Base-by-base conservation (phyloP, 2,329 filamentous ascomycete genomes). In the Chlorencoelia australis region DNA sequence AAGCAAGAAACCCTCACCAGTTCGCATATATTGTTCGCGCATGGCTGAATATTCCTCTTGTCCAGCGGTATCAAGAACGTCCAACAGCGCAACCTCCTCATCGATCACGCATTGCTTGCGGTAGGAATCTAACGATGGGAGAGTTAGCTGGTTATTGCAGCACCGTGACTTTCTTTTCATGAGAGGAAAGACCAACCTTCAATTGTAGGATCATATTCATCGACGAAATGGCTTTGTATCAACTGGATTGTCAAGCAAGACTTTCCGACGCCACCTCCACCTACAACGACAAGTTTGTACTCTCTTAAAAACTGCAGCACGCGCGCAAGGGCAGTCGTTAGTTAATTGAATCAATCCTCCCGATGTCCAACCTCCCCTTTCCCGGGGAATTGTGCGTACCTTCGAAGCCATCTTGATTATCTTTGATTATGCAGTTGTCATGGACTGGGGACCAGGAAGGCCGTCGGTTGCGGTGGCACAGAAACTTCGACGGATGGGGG, bases 1-100 rank as follows among this genome's bases (percentile, higher is more conserved):
- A 35, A 98, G 79, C 57, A 98, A 68, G 66, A 98, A 98, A 36
- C 91, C 91, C 66, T 98, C 91, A 59, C 91, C 91, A 16, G 89
- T 96, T 56, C 91, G 81, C 89, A 98, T 98, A 73, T 96, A 98
- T 67, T 96, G 91, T 69, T 98, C 91, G 59, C 91, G 76, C 91
- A 98, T 96, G 36, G 91, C 91, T 39, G 88, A 94, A 70, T 96
- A 98, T 68, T 98, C 91, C 66, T 98, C 91, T 64, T 98, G 91
- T 42, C 91, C 91, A 45, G 91, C 91, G 37, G 91, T 98, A 64
- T 98, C 91, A 60, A 96, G 80, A 46, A 98, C 91, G 63, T 98
- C 91, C 63, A 98, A 82, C 43, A 98, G 75, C 34, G 91, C 91
- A 50, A 95, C 87, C 66, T 98, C 91, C 54, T 96, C 91, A 60